Evolutionary conservation across 306 rosid species (phyloP).

Genomic region (Prunus mira): DNA sequence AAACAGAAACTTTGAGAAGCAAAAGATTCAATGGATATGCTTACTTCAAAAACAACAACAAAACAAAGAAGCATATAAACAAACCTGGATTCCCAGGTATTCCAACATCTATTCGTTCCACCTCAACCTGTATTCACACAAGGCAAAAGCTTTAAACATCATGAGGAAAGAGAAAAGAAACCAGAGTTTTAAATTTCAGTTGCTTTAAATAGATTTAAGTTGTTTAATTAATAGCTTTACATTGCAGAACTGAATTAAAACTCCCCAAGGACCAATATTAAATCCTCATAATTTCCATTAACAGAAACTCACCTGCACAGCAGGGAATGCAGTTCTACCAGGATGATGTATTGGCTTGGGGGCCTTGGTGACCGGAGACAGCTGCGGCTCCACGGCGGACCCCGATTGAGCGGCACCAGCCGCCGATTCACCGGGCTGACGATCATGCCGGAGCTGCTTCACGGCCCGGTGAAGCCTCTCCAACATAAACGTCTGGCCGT

Average conservation of each 20-base stretch:
- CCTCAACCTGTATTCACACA: conserved; percentile 66
- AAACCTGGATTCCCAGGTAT: conserved; percentile 64
- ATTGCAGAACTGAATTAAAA: neutral
- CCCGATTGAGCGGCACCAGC: conserved; percentile 28
- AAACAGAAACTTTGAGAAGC: neutral
- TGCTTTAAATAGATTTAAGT: neutral
- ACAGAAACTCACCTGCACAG: conserved; percentile 48
- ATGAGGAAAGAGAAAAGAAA: neutral
- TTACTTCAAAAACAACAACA: neutral
- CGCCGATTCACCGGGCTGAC: conserved; percentile 75
- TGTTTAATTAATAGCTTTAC: neutral
- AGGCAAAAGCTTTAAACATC: conserved; percentile 8
- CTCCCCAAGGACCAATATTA: neutral
- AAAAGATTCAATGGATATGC: neutral
- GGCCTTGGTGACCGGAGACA: conserved; percentile 65
- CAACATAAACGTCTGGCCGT: conserved; percentile 66
- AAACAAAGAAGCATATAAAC: neutral
- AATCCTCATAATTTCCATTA: neutral
- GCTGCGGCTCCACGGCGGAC: conserved; percentile 51
- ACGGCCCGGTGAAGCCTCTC: conserved; percentile 82
- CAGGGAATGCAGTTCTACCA: conserved; percentile 45
- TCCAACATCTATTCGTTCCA: conserved; percentile 84
- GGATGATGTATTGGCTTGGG: conserved; percentile 34
- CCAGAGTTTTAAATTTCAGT: neutral
- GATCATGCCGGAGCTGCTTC: conserved; percentile 76